These are phyloP conservation scores for Trametes cinnabarina DNA, from an alignment of 768 basidiomycete genomes.

Conservation along the genomic window DNA sequence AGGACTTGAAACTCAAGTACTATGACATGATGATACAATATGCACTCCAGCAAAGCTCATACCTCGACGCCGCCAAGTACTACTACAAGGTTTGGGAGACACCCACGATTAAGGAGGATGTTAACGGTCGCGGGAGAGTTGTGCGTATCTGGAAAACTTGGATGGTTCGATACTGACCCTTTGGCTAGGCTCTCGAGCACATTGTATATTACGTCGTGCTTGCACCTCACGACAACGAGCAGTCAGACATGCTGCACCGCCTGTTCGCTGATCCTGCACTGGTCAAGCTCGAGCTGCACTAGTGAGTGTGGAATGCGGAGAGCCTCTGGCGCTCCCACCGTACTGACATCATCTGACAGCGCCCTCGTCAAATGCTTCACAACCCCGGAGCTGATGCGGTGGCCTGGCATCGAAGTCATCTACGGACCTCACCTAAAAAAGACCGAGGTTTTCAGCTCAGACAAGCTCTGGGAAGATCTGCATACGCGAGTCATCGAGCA, in stretches of 20 bases:
- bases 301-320: slow-evolving; percentile 55
- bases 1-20: slow-evolving; percentile 95
- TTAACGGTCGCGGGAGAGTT: slow-evolving; percentile 60
- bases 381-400: slow-evolving; percentile 91
- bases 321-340: too few species aligned
- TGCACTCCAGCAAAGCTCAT: slow-evolving; percentile 78
- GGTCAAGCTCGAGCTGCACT: slow-evolving; percentile 77
- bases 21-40: slow-evolving; percentile 97
- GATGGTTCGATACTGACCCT: slow-evolving; percentile 2
- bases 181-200: slow-evolving; percentile 79
- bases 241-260: slow-evolving; percentile 94
- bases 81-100: slow-evolving; percentile 98
- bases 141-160: slow-evolving; percentile 39
- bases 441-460: slow-evolving; percentile 75
- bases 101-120: slow-evolving; percentile 86
- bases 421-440: slow-evolving; percentile 82
- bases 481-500: slow-evolving; percentile 97
- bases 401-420: slow-evolving; percentile 88
- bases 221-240: slow-evolving; percentile 94
- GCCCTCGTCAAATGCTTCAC: slow-evolving; percentile 93
- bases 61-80: slow-evolving; percentile 92
- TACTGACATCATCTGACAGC: slow-evolving; percentile 42
- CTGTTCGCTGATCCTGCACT: slow-evolving; percentile 77
- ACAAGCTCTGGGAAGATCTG: slow-evolving; percentile 90
- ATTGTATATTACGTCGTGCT: slow-evolving; percentile 94